Percentiles rank a stretch among this genome's conserved stretches.
Conservation (phyloP, 1,284 basidiomycete genomes). For the Cystobasidiaceae sp. region DNA sequence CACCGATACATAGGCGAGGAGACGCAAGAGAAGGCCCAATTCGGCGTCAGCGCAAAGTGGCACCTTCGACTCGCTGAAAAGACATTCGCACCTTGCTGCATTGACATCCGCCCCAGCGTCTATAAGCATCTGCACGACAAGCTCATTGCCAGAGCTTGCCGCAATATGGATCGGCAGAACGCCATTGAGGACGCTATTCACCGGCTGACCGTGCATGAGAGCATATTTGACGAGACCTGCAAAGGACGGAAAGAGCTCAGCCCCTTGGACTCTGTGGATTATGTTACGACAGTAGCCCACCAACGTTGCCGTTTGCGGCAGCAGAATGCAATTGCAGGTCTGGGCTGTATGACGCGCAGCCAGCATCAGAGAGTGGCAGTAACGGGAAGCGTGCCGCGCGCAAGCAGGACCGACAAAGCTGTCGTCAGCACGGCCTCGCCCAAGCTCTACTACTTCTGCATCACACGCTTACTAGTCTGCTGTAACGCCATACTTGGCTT, state of each 20-base stretch:
- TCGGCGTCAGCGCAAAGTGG: background rate
- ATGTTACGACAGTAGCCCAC: slow-evolving; percentile 30
- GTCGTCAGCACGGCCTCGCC: background rate
- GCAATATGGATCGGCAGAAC: slow-evolving; percentile 88
- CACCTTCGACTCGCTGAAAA: background rate
- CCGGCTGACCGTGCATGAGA: slow-evolving; percentile 82
- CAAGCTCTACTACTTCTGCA: background rate
- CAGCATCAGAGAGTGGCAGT: background rate
- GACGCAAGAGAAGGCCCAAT: background rate
- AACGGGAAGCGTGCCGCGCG: background rate
- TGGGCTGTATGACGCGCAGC: slow-evolving; percentile 7
- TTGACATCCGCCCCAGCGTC: slow-evolving; percentile 90
- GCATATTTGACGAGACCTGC: slow-evolving; percentile 72
- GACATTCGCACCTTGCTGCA: slow-evolving; percentile 53
- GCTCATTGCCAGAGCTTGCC: slow-evolving; percentile 74
- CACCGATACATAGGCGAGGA: background rate
- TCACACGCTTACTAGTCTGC: slow-evolving; percentile 22
- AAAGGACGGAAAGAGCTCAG: background rate
- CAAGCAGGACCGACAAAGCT: background rate
- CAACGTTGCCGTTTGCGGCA: slow-evolving; percentile 77
- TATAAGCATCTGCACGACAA: slow-evolving; percentile 77
- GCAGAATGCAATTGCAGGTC: slow-evolving; percentile 82
- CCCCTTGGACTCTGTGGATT: too few relatives aligned
- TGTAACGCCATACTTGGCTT: slow-evolving; percentile 29
- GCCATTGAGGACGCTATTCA: slow-evolving; percentile 86